These are phyloP conservation scores for Aspergillus bertholletiae DNA, from an alignment of 495 filamentous ascomycete genomes.

Conservation along the genomic window DNA sequence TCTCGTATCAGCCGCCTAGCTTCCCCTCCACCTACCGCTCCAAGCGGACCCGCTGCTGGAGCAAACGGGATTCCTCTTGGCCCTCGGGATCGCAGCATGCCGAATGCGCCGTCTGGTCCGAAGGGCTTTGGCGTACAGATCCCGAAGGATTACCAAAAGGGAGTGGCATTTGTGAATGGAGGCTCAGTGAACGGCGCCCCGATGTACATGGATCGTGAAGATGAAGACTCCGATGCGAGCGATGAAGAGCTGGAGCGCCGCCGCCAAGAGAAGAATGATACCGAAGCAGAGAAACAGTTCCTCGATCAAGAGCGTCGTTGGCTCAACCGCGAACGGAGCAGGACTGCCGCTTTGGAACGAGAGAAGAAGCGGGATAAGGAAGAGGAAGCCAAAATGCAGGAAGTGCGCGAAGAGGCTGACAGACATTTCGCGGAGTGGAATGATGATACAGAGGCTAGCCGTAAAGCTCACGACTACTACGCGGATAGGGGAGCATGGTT, in stretches of 20 bases:
- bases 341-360: conserved; percentile 77
- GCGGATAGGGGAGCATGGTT: conserved; percentile 80
- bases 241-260: conserved; percentile 82
- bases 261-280: conserved; percentile 63
- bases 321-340: conserved; percentile 82
- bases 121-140: conserved; percentile 67
- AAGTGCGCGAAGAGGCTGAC: conserved; percentile 69
- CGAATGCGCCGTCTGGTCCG: conserved; percentile 79
- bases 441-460: conserved; percentile 73
- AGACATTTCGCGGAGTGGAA: conserved; percentile 77
- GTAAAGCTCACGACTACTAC: conserved; percentile 80
- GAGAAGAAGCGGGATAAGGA: conserved; percentile 75
- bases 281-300: conserved; percentile 77
- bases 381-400: conserved; percentile 52
- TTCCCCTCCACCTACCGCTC: conserved; percentile 64
- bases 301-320: conserved; percentile 84
- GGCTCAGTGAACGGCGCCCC: conserved; percentile 59
- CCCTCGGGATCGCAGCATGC: conserved; percentile 65
- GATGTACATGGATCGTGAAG: conserved; percentile 58
- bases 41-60: conserved; percentile 66
- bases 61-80: conserved; percentile 85
- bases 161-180: conserved; percentile 86
- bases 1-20: conserved; percentile 65
- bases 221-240: conserved; percentile 84
- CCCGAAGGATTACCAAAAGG: conserved; percentile 74